These are phyloP conservation scores for Pyropia yezoensis DNA, from an alignment of 23 red algal species.

Conservation along the genomic window DNA sequence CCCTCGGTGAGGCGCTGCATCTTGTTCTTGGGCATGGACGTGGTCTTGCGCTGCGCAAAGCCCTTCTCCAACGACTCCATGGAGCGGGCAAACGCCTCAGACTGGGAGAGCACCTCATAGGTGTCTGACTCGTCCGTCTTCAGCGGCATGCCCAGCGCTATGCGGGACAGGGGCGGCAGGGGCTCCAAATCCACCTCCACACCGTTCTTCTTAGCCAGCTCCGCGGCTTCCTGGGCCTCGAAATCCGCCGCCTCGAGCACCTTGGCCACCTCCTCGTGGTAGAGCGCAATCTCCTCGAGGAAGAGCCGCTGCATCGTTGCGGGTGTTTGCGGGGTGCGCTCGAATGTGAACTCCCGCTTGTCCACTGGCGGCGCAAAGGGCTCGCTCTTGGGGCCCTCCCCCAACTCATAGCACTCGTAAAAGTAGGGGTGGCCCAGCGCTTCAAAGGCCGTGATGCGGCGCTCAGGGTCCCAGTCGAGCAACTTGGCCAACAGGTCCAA, in stretches of 20 bases:
- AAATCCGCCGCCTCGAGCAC: not conserved
- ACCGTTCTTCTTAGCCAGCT: no score
- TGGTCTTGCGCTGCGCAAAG: conserved; percentile 52
- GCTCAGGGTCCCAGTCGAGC: conserved; percentile 87
- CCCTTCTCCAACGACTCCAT: conserved; percentile 56
- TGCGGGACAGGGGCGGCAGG: not conserved
- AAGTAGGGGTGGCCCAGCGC: conserved; percentile 92
- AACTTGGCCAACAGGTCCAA: conserved; percentile 55
- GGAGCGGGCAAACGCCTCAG: conserved; percentile 42
- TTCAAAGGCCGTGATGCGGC: conserved; percentile 52
- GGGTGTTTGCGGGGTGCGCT: conserved; percentile 42
- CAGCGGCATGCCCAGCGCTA: not conserved
- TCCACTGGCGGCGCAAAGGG: conserved; percentile 32
- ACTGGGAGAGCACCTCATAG: conserved; percentile 41
- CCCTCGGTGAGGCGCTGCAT: conserved; percentile 32
- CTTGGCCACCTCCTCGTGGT: conserved; percentile 64
- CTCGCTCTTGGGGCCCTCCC: conserved; percentile 15
- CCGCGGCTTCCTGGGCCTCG: not conserved
- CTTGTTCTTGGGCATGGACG: conserved; percentile 45
- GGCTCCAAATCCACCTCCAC: no score
- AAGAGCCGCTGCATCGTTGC: conserved; percentile 72
- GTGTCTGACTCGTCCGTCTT: not conserved
- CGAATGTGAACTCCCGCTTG: conserved; percentile 68
- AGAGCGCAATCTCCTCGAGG: conserved; percentile 82
- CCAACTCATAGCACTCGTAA: conserved; percentile 37